Conservation (phyloP, 306 rosid genomes). For the Corylus heterophylla region DNA sequence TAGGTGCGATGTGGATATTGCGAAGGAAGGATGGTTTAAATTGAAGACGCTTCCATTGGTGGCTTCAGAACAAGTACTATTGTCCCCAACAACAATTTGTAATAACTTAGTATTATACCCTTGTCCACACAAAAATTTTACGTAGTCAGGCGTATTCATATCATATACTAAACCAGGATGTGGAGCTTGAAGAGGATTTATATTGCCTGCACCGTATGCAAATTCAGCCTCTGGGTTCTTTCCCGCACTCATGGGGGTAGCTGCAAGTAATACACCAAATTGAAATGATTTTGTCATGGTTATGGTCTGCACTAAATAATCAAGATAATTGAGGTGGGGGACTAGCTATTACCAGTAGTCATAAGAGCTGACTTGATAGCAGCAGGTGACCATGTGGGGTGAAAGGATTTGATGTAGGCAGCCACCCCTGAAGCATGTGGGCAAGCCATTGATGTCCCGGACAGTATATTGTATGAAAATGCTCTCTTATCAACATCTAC, state of each 20-base stretch:
- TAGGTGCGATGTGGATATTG: neutral
- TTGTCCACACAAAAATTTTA: neutral
- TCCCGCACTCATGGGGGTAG: slow-evolving; percentile 26
- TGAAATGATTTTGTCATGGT: neutral
- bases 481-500: slow-evolving; percentile 4
- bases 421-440: no score
- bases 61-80: neutral
- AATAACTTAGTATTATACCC: slow-evolving; percentile 19
- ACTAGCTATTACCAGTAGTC: neutral
- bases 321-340: neutral
- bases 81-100: slow-evolving; percentile 1
- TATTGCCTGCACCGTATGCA: slow-evolving; percentile 47
- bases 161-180: slow-evolving; percentile 53
- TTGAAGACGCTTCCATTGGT: neutral
- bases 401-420: no score
- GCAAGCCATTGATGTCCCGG: slow-evolving; percentile 28
- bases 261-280: slow-evolving; percentile 21
- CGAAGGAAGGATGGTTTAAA: slow-evolving; percentile 57
- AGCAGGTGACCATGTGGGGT: no score
- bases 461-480: neutral
- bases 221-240: slow-evolving; percentile 41
- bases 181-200: slow-evolving; percentile 37
- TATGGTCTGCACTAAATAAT: neutral
- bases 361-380: no score
- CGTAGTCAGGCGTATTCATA: neutral